phyloP scores from a whole-genome alignment of 148 eudicot genomes.

The Camellia sinensis region DNA sequence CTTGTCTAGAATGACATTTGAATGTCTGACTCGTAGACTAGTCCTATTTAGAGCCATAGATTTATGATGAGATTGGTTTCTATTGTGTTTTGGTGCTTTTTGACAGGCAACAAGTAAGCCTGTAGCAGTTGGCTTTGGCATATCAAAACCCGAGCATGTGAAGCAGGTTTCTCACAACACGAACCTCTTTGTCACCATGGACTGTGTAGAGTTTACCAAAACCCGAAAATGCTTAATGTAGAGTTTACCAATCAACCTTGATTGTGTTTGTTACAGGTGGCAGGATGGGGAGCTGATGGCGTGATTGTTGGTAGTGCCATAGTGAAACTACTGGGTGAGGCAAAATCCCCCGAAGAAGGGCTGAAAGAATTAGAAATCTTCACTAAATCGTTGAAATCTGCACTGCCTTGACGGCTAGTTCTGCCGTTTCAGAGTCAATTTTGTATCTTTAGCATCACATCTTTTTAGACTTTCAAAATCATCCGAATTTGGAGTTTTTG shows the following conservation, averaged over 20 bases:
- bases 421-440: not conserved
- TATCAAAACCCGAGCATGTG: constrained; percentile 83
- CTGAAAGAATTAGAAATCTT: constrained; percentile 60
- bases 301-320: constrained; percentile 89
- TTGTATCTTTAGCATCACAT: not conserved
- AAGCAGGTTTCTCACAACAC: constrained; percentile 45
- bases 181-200: not conserved
- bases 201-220: not conserved
- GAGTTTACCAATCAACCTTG: not conserved
- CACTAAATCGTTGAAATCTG: constrained; percentile 58
- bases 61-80: not conserved
- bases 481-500: no score
- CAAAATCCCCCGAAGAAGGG: constrained; percentile 73
- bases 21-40: not conserved
- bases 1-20: not conserved
- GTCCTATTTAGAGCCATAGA: not conserved
- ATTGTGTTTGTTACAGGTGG: constrained; percentile 40
- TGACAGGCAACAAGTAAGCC: constrained; percentile 69
- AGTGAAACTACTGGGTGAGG: constrained; percentile 68
- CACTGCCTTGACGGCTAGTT: constrained; percentile 27
- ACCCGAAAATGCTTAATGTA: not conserved
- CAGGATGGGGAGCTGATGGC: constrained; percentile 93
- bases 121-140: constrained; percentile 93
- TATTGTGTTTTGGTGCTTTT: constrained; percentile 2
- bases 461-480: no score